Base-by-base conservation (phyloP, 1,139 yeast genomes). In the Debaryomyces sp. region DNA sequence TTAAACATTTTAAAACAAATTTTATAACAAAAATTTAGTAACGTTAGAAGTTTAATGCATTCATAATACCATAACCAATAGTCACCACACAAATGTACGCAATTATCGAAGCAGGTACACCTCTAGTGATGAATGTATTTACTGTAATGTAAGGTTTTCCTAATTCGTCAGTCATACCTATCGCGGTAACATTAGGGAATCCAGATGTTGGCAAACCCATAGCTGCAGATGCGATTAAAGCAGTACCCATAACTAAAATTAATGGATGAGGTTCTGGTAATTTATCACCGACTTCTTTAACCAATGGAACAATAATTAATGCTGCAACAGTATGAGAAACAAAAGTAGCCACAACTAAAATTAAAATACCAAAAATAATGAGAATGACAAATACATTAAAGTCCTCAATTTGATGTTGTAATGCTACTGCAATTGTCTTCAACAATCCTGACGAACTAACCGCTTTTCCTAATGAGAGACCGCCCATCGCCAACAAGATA, bases 121-220 rank as follows among this genome's bases (percentile, higher is more conserved):
- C 98, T 55, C 96, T 78, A 15, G 87, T 84, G 50, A 92, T 89
- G 62, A 92, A 92, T 42, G 87, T 87, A 30, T 84, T 82, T 17
- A 91, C 97, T 0, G 91, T 83, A 56, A 92, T 70, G 63, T 92
- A 92, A 26, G 94, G 87, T 51, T 85, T 85, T 7, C 97, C 97
- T 26, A 90, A 79, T 61, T 89, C 96, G 66, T 92, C 96, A 6
- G 90, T 82, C 84, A 90, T 83, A 50, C 96, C 89, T 50, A 92
- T 89, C 2, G 97, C 98, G 0, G 97, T 91, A 39, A 92, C 96
- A 59, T 92, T 92, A 15, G 98, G 98, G 79, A 92, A 92, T 0
- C 98, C 98, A 1, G 96, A 88, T 0, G 98, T 92, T 24, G 98
- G 98, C 51, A 92, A 76, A 9, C 96, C 97, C 97, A 92, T 92